Evolutionary conservation across 2,329 filamentous ascomycete species (phyloP).

Genomic region (Erysiphe pulchra): DNA sequence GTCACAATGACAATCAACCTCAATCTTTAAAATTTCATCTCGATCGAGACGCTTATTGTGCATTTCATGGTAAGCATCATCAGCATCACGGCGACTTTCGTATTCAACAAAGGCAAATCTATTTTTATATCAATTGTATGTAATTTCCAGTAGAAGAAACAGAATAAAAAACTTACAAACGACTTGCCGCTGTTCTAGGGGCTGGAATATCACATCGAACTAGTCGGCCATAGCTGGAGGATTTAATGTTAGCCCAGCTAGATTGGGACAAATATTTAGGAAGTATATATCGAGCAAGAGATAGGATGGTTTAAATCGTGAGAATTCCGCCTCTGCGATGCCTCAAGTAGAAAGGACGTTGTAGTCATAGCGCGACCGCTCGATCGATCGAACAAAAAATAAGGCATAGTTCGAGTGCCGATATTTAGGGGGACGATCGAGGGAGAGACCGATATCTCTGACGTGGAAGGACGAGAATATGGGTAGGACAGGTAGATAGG

Average conservation of each 20-base stretch:
- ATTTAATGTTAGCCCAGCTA: conserved; percentile 9
- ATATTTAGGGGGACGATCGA: conserved; percentile 18
- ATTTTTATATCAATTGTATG: conserved; percentile 13
- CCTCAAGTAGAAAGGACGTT: conserved; percentile 10
- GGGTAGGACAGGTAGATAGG: conserved; percentile 10
- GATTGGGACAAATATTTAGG: conserved; percentile 6
- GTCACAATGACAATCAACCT: conserved; percentile 31
- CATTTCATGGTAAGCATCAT: conserved; percentile 99
- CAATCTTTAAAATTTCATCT: conserved; percentile 90
- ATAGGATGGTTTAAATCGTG: conserved; percentile 6
- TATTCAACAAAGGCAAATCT: conserved; percentile 98
- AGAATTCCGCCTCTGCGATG: conserved; percentile 8
- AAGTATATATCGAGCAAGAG: conserved; percentile 7
- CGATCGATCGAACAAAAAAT: conserved; percentile 16
- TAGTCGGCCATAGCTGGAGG: conserved; percentile 69
- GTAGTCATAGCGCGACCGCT: conserved; percentile 14
- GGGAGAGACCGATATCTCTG: conserved; percentile 20
- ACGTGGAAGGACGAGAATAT: conserved; percentile 16
- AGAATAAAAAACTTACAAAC: conserved; percentile 46
- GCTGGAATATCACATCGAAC: conserved; percentile 97
- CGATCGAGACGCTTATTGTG: conserved; percentile 96
- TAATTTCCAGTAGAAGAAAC: conserved; percentile 4
- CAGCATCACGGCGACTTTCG: conserved; percentile 90
- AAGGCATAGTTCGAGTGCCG: conserved; percentile 13
- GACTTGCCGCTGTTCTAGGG: conserved; percentile 73